Evolutionary conservation across 2,329 filamentous ascomycete species (phyloP).

Genomic region (Aureobasidium melanogenum): DNA sequence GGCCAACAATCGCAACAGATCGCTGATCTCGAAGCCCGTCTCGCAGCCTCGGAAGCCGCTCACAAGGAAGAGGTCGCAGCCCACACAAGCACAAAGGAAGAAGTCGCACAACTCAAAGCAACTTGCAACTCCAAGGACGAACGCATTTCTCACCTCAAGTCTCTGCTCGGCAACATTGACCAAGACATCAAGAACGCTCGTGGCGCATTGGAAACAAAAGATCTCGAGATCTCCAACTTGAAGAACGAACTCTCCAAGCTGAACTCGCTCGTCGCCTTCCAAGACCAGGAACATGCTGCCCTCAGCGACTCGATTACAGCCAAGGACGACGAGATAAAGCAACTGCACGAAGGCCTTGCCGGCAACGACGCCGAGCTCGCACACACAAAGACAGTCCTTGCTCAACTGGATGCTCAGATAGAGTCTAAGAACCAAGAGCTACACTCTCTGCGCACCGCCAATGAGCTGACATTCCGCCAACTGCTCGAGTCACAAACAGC

Average conservation of each 20-base stretch:
- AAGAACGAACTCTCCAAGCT: neutral
- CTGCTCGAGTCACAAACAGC: slow-evolving; percentile 1
- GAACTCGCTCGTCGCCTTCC: slow-evolving; percentile 1
- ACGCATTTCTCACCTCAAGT: neutral
- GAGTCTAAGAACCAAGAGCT: slow-evolving; percentile 5
- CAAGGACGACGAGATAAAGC: slow-evolving; percentile 1
- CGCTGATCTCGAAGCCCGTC: slow-evolving; percentile 4
- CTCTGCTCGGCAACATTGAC: neutral
- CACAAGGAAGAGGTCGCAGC: neutral
- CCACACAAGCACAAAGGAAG: neutral
- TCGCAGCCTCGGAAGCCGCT: neutral
- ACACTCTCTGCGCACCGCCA: slow-evolving; percentile 4
- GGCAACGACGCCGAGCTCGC: slow-evolving; percentile 4
- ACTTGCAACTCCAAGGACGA: neutral
- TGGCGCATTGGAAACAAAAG: neutral
- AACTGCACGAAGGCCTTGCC: neutral
- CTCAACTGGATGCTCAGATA: slow-evolving; percentile 6
- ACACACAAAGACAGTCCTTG: slow-evolving; percentile 3
- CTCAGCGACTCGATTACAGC: neutral
- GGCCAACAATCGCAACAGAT: slow-evolving; percentile 2
- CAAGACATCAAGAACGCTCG: slow-evolving; percentile 1
- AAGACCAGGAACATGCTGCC: neutral
- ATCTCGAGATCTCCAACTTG: neutral
- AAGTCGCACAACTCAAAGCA: neutral
- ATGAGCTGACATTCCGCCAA: slow-evolving; percentile 4